A percentile compares a stretch with the other conserved stretches of the same genome.
Conservation (phyloP, 805 yeast species). For the Yarrowia keelungensis region DNA sequence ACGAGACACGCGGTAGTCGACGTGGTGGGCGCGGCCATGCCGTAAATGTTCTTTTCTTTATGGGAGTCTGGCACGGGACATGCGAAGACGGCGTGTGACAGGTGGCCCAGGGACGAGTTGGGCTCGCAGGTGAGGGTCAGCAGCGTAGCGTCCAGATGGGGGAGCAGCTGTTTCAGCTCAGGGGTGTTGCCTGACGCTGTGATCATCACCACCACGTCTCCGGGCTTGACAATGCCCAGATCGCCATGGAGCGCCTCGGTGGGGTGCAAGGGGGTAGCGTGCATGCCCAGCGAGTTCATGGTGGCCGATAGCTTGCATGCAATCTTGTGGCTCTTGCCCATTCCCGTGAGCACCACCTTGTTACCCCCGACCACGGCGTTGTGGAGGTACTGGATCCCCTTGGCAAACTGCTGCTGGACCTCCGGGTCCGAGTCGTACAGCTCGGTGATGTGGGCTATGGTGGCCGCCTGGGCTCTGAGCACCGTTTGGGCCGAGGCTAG, state of each 20-base stretch:
- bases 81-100: conserved; percentile 61
- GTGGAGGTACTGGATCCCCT: conserved; percentile 49
- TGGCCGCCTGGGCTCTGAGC: conserved; percentile 51
- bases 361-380: conserved; percentile 59
- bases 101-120: conserved; percentile 61
- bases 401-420: conserved; percentile 47
- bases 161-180: conserved; percentile 65
- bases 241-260: conserved; percentile 92
- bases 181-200: conserved; percentile 86
- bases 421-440: conserved; percentile 44
- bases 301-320: conserved; percentile 83
- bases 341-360: conserved; percentile 77
- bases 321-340: conserved; percentile 84
- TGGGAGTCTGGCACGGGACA: conserved; percentile 67
- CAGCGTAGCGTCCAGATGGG: conserved; percentile 64
- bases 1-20: conserved; percentile 79
- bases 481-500: conserved; percentile 52
- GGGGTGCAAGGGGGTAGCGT: conserved; percentile 75
- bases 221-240: conserved; percentile 68
- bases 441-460: conserved; percentile 48
- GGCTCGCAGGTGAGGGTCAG: conserved; percentile 69
- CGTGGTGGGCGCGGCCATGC: conserved; percentile 86
- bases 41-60: conserved; percentile 70
- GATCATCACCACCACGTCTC: conserved; percentile 67
- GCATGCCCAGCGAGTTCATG: conserved; percentile 76